These are phyloP conservation scores for Stellera chamaejasme DNA, from an alignment of 345 rosid genomes.

Conservation along the genomic window DNA sequence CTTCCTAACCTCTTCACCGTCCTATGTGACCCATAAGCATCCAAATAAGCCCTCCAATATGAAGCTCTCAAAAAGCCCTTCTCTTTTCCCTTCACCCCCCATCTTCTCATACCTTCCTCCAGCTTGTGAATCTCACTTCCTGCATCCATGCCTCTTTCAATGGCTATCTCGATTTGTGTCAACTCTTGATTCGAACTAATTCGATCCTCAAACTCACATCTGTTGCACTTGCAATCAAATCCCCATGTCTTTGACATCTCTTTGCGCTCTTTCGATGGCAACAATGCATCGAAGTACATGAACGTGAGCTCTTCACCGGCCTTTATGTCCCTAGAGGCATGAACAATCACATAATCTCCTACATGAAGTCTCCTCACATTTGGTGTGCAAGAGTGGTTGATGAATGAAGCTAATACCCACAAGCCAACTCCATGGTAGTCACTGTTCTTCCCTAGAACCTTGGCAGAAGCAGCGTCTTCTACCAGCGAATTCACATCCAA, in stretches of 20 bases:
- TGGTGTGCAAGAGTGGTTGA: slow-evolving; percentile 77
- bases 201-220: slow-evolving; percentile 61
- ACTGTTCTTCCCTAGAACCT: slow-evolving; percentile 68
- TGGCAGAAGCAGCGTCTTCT: slow-evolving; percentile 68
- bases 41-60: slow-evolving; percentile 54
- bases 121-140: slow-evolving; percentile 43
- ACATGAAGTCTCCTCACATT: slow-evolving; percentile 70
- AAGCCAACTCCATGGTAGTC: slow-evolving; percentile 74
- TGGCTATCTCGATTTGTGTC: slow-evolving; percentile 40
- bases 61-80: slow-evolving; percentile 81
- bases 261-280: slow-evolving; percentile 38
- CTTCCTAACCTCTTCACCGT: slow-evolving; percentile 59
- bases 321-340: slow-evolving; percentile 70
- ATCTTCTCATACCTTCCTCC: slow-evolving; percentile 71
- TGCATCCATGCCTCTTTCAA: slow-evolving; percentile 51
- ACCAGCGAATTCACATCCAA: slow-evolving; percentile 86
- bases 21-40: slow-evolving; percentile 48
- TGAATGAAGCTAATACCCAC: slow-evolving; percentile 68
- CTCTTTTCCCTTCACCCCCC: slow-evolving; percentile 62
- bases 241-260: slow-evolving; percentile 74
- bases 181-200: slow-evolving; percentile 38
- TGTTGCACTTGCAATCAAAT: slow-evolving; percentile 51
- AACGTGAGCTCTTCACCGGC: slow-evolving; percentile 76
- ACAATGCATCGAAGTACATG: slow-evolving; percentile 58
- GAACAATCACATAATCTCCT: slow-evolving; percentile 57